phyloP scores from a whole-genome alignment of 495 filamentous ascomycete genomes.

The Annulohypoxylon stygium region DNA sequence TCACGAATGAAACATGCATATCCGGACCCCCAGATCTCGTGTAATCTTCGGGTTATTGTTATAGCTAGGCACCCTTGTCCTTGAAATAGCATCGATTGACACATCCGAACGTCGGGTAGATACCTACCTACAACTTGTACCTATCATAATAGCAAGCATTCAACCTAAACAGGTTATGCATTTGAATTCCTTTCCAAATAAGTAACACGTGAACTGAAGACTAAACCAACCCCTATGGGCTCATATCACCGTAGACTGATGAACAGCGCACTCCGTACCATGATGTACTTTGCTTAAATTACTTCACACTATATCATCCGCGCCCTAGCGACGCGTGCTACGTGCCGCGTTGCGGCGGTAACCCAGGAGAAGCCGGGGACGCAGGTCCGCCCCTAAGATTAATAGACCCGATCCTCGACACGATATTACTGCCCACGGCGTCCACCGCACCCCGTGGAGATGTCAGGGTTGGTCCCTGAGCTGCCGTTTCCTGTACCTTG shows the following conservation, averaged over 20 bases:
- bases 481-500: conserved; percentile 85
- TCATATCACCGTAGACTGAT: conserved; percentile 6
- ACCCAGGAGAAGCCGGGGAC: conserved; percentile 41
- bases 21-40: background rate
- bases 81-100: background rate
- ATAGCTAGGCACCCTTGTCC: background rate
- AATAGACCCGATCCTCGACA: conserved; percentile 86
- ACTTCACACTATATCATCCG: background rate
- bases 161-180: conserved; percentile 28
- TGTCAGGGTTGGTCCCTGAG: conserved; percentile 82
- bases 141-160: too few relatives aligned
- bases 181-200: conserved; percentile 32
- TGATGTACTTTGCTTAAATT: background rate
- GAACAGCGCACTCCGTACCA: background rate
- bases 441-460: conserved; percentile 93
- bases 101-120: background rate
- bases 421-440: conserved; percentile 92
- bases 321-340: background rate
- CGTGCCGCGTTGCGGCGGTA: conserved; percentile 42
- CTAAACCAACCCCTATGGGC: conserved; percentile 9
- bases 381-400: conserved; percentile 60
- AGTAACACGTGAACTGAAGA: conserved; percentile 27
- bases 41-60: background rate
- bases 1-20: background rate
- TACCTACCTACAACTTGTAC: too few relatives aligned